Evolutionary conservation across 176 grass and related monocot genomes (phyloP).

Genomic region (Aegilops longissima): DNA sequence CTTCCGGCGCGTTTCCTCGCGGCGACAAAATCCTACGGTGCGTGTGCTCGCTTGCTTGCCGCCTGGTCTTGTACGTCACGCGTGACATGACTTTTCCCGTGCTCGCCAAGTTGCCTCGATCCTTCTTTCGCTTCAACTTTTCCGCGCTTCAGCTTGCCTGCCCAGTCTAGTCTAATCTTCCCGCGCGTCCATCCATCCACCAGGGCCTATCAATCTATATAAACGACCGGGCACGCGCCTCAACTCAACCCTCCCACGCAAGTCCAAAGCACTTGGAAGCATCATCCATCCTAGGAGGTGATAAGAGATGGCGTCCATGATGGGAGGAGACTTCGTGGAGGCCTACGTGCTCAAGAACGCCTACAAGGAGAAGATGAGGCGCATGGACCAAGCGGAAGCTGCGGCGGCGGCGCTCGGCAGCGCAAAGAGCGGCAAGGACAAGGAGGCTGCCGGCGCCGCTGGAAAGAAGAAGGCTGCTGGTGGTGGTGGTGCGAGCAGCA

Average conservation of each 20-base stretch:
- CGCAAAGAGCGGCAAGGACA: background rate
- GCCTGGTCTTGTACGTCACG: background rate
- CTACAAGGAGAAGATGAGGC: slow-evolving; percentile 48
- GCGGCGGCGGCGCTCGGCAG: background rate
- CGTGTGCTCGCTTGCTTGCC: background rate
- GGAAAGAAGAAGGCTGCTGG: slow-evolving; percentile 2
- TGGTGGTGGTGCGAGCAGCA: background rate
- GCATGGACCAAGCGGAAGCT: slow-evolving; percentile 18
- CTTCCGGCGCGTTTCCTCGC: background rate
- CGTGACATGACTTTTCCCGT: background rate
- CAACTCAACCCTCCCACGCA: background rate
- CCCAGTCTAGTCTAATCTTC: too few species aligned
- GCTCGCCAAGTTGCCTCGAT: slow-evolving; percentile 9
- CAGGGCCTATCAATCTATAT: slow-evolving; percentile 21
- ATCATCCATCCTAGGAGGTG: background rate
- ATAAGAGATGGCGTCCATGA: slow-evolving; percentile 63
- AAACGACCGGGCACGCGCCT: background rate
- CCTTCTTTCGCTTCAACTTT: background rate
- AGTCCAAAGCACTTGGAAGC: background rate
- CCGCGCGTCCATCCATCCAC: too few species aligned
- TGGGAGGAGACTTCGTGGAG: slow-evolving; percentile 58
- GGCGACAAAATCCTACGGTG: background rate
- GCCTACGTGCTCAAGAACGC: slow-evolving; percentile 61
- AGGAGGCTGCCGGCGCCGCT: background rate
- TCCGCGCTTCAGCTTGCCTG: too few species aligned